A percentile compares a stretch with the other conserved stretches of the same genome.
Evolutionary conservation across 2,329 filamentous ascomycete species (phyloP).

Genomic region (Acephala macrosclerotiorum): DNA sequence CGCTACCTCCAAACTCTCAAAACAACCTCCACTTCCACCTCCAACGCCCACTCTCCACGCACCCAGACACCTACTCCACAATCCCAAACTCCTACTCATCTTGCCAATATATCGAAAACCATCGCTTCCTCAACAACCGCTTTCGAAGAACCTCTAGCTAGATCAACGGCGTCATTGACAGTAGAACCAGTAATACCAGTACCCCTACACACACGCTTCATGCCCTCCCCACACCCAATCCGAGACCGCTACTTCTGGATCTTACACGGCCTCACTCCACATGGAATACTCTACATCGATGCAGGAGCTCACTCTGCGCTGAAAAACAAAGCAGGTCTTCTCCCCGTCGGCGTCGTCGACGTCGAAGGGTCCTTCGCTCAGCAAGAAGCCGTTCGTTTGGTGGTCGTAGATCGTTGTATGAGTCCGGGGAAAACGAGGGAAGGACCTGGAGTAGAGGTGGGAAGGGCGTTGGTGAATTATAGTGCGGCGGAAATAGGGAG

Average conservation of each 20-base stretch:
- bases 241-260: slow-evolving; percentile 98
- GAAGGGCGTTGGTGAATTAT: slow-evolving; percentile 91
- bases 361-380: slow-evolving; percentile 89
- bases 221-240: slow-evolving; percentile 84
- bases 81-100: slow-evolving; percentile 8
- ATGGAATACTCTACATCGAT: slow-evolving; percentile 93
- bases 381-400: slow-evolving; percentile 88
- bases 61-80: slow-evolving; percentile 18
- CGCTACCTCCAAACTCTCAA: slow-evolving; percentile 75
- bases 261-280: slow-evolving; percentile 86
- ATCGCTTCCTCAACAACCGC: slow-evolving; percentile 23
- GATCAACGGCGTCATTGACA: slow-evolving; percentile 53
- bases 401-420: slow-evolving; percentile 71
- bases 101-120: no score
- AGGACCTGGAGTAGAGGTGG: slow-evolving; percentile 73
- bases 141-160: slow-evolving; percentile 39
- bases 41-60: slow-evolving; percentile 18
- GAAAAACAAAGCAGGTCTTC: slow-evolving; percentile 81
- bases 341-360: slow-evolving; percentile 89
- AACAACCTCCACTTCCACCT: slow-evolving; percentile 26
- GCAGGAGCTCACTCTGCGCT: slow-evolving; percentile 85
- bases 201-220: slow-evolving; percentile 90
- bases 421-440: slow-evolving; percentile 54
- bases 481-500: slow-evolving; percentile 81
- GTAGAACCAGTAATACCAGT: slow-evolving; percentile 47